Evolutionary conservation across 305 asterid species (phyloP).

Genomic region (Fraxinus velutina): DNA sequence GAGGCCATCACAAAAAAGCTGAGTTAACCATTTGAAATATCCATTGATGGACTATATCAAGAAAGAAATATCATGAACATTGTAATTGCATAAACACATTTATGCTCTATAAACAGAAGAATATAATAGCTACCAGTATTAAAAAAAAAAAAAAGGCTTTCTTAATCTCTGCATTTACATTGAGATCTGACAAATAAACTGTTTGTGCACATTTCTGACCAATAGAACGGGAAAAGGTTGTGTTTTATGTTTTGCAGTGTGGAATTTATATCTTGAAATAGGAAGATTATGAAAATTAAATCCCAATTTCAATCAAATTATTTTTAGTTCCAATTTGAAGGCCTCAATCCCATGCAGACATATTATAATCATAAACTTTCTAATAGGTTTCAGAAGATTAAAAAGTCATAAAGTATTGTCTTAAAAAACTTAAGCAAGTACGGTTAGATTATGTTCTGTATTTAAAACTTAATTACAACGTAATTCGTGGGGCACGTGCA

Average conservation of each 20-base stretch:
- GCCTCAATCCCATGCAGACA: neutral
- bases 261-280: neutral
- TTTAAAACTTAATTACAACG: neutral
- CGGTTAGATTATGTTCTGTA: neutral
- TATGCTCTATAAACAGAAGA: neutral
- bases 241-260: neutral
- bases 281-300: neutral
- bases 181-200: neutral
- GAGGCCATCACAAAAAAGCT: conserved; percentile 53
- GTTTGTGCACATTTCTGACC: neutral
- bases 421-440: neutral
- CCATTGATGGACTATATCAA: conserved; percentile 39
- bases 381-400: neutral
- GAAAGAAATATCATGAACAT: conserved; percentile 22
- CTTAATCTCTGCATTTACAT: neutral
- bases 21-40: conserved; percentile 37
- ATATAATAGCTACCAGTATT: neutral
- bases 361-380: neutral
- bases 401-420: neutral
- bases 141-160: neutral
- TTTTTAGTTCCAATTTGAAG: neutral
- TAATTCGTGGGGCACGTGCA: neutral
- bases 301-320: neutral
- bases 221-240: neutral
- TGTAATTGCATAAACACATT: neutral